A percentile compares a stretch with the other conserved stretches of the same genome.
These are phyloP conservation scores for Arachis hypogaea DNA, from an alignment of 306 rosid genomes.

Conservation along the genomic window DNA sequence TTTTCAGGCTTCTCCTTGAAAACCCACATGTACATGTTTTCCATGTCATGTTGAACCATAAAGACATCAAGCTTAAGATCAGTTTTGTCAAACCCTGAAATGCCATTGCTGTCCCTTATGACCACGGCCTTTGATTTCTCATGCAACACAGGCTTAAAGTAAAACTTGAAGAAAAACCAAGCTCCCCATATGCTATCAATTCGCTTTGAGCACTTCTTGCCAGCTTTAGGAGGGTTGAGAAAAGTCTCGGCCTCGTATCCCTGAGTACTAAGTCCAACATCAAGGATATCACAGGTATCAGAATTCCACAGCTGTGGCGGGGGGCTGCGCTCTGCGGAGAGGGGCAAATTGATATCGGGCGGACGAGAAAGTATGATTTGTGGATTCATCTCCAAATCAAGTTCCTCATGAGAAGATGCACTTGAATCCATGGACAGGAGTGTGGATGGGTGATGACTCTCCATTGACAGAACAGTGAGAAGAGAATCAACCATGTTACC, in stretches of 20 bases:
- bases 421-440: slow-evolving; percentile 55
- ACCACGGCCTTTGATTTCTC: slow-evolving; percentile 58
- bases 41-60: slow-evolving; percentile 74
- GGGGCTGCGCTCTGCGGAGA: slow-evolving; percentile 48
- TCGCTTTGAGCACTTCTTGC: slow-evolving; percentile 56
- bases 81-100: slow-evolving; percentile 55
- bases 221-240: slow-evolving; percentile 53
- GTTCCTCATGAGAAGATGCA: slow-evolving; percentile 48
- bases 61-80: slow-evolving; percentile 70
- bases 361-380: slow-evolving; percentile 46
- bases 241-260: slow-evolving; percentile 53
- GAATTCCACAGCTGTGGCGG: slow-evolving; percentile 49
- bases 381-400: slow-evolving; percentile 53
- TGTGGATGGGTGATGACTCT: slow-evolving; percentile 54
- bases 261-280: slow-evolving; percentile 58
- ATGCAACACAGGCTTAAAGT: slow-evolving; percentile 62
- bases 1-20: slow-evolving; percentile 73
- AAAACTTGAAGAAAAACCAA: slow-evolving; percentile 66
- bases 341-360: slow-evolving; percentile 26
- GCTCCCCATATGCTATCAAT: slow-evolving; percentile 70
- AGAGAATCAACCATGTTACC: slow-evolving; percentile 52
- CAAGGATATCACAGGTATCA: slow-evolving; percentile 49
- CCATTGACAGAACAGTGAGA: slow-evolving; percentile 50
- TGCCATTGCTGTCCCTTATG: slow-evolving; percentile 50
- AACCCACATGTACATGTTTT: slow-evolving; percentile 76